A percentile compares a stretch with the other conserved stretches of the same genome.
Conservation (phyloP, 2,329 filamentous ascomycete genomes). For the Cercospora canescens region DNA sequence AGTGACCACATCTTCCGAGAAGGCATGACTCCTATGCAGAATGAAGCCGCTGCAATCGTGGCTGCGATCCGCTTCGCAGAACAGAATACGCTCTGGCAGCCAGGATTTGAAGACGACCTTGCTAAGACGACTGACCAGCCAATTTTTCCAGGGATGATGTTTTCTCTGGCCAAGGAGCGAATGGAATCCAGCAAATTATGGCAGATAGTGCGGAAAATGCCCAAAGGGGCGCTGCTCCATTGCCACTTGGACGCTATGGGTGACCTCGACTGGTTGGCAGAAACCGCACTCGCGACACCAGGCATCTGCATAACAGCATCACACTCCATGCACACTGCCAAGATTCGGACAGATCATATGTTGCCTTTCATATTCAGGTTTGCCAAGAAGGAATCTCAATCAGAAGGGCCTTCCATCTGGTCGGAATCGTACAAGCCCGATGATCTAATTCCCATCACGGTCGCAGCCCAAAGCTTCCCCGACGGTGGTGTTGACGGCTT, state of each 20-base stretch:
- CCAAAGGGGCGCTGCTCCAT: constrained; percentile 83
- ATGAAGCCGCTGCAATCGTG: constrained; percentile 76
- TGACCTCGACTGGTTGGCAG: constrained; percentile 77
- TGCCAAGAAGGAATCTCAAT: constrained; percentile 39
- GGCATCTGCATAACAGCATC: constrained; percentile 71
- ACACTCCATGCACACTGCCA: constrained; percentile 55
- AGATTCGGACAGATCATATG: constrained; percentile 54
- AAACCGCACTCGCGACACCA: constrained; percentile 67
- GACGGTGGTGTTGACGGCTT: constrained; percentile 71
- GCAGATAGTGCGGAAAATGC: constrained; percentile 81
- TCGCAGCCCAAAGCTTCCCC: constrained; percentile 73
- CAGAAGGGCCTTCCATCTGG: constrained; percentile 60
- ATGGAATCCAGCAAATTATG: constrained; percentile 86
- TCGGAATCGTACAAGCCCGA: constrained; percentile 59
- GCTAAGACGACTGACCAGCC: constrained; percentile 62
- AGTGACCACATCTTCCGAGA: constrained; percentile 74
- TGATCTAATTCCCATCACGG: constrained; percentile 58
- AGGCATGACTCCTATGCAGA: constrained; percentile 75
- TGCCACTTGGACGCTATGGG: constrained; percentile 91
- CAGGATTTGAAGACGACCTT: constrained; percentile 68
- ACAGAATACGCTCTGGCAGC: constrained; percentile 73
- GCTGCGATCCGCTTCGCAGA: constrained; percentile 77
- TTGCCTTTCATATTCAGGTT: constrained; percentile 61
- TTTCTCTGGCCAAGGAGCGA: constrained; percentile 76
- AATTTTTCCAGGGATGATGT: constrained; percentile 91